These are phyloP conservation scores for Debaryomyces maramus DNA, from an alignment of 805 yeast species.

Conservation along the genomic window DNA sequence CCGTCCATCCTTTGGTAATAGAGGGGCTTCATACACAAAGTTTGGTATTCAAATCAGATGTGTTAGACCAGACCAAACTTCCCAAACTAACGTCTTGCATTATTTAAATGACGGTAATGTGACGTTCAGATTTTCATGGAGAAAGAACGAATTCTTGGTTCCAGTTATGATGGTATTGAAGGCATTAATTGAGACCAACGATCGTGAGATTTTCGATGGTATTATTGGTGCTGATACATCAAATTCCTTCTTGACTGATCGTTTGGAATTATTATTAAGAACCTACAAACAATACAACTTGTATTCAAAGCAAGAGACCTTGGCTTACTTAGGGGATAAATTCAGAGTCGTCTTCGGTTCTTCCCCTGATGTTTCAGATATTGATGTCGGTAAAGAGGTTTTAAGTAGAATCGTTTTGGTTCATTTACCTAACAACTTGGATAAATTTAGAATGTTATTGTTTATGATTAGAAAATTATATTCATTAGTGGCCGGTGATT, in stretches of 20 bases:
- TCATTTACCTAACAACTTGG: conserved; percentile 70
- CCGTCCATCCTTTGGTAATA: conserved; percentile 89
- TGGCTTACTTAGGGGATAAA: conserved; percentile 93
- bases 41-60: conserved; percentile 93
- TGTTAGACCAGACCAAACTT: conserved; percentile 95
- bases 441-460: conserved; percentile 82
- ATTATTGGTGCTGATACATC: conserved; percentile 84
- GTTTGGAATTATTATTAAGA: conserved; percentile 89
- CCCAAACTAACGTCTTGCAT: conserved; percentile 96
- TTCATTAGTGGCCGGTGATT: conserved; percentile 93
- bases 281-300: conserved; percentile 80
- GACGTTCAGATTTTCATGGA: conserved; percentile 95
- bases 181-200: conserved; percentile 87
- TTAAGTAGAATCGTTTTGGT: conserved; percentile 83
- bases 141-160: conserved; percentile 90
- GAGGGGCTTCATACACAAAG: conserved; percentile 87
- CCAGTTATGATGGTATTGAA: conserved; percentile 92
- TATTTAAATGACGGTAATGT: conserved; percentile 94
- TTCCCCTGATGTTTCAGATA: conserved; percentile 82
- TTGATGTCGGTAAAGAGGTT: conserved; percentile 87
- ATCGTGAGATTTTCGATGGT: conserved; percentile 94
- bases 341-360: conserved; percentile 92
- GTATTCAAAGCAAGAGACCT: conserved; percentile 80
- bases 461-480: conserved; percentile 96
- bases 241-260: conserved; percentile 95